Evolutionary conservation across 2,329 filamentous ascomycete species (phyloP), one percentile per base, ranked within the genome.

Genomic region (Epichloe baconii): DNA sequence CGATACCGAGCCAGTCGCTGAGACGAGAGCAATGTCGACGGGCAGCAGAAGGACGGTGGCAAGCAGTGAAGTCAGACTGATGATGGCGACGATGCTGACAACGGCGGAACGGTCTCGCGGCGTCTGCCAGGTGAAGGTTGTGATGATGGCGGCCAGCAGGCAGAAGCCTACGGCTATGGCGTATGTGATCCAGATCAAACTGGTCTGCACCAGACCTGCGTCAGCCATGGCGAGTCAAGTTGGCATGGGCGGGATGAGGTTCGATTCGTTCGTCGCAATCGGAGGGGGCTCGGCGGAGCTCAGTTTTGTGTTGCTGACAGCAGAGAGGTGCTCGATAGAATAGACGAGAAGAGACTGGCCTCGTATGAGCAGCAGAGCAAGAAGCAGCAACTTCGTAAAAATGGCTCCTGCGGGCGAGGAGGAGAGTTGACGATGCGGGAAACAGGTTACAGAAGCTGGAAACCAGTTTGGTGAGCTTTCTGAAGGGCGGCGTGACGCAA

Each of bases 121-220:
- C 11, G 86, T 83, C 66, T 97, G 91, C 77, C 95, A 97, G 59
- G 88, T 80, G 68, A 91, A 91, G 55, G 93, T 88, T 58, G 94
- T 96, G 61, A 94, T 79, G 55, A 83, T 79, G 50, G 90, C 85
- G 52, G 88, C 83, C 57, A 84, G 71, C 48, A 95, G 78, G 55
- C 91, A 80, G 51, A 95, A 71, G 54, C 67, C 83, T 47, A 97
- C 76, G 51, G 87, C 90, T 53, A 91, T 79, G 54, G 85, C 88
- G 67, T 97, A 98, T 50, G 90, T 81, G 55, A 93, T 83, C 93
- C 93, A 98, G 68, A 97, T 97, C 58, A 97, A 77, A 63, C 86
- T 88, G 51, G 85, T 86, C 66, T 94, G 89, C 55, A 96, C 80
- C 64, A 93, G 74, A 62, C 75, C 76, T 55, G 75, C 73, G 61